Evolutionary conservation across 2,329 filamentous ascomycete species (phyloP).

Genomic region (Aureobasidium sp.): DNA sequence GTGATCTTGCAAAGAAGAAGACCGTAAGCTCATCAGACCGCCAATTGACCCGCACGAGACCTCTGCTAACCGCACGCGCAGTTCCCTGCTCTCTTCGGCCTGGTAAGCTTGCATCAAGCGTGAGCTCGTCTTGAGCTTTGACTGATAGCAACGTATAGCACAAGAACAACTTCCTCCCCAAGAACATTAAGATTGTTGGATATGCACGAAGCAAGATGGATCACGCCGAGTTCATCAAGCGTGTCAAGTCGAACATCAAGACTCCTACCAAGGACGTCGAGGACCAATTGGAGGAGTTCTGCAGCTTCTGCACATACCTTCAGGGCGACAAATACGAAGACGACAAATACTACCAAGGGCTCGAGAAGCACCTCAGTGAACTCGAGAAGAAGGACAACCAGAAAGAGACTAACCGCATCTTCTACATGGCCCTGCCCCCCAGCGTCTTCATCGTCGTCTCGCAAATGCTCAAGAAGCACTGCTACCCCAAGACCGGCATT

Average conservation of each 20-base stretch:
- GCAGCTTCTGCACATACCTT: constrained; percentile 79
- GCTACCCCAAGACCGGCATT: constrained; percentile 86
- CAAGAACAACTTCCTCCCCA: constrained; percentile 95
- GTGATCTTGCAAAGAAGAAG: constrained; percentile 99
- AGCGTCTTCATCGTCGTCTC: constrained; percentile 98
- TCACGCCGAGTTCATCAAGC: constrained; percentile 85
- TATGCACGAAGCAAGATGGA: constrained; percentile 99
- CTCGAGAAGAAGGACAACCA: constrained; percentile 78
- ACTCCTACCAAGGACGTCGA: constrained; percentile 95
- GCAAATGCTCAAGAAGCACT: constrained; percentile 93
- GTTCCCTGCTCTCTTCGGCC: constrained; percentile 95
- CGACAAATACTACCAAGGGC: constrained; percentile 82
- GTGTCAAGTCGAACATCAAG: constrained; percentile 98
- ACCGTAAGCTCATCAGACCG: constrained; percentile 54
- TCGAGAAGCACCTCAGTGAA: constrained; percentile 69
- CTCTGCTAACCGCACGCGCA: constrained; percentile 32
- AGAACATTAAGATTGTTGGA: constrained; percentile 93
- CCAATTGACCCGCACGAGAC: not conserved
- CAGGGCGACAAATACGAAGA: constrained; percentile 90
- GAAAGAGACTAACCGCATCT: constrained; percentile 80
- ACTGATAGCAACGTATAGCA: constrained; percentile 38
- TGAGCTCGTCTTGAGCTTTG: not conserved
- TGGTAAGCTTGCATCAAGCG: constrained; percentile 57
- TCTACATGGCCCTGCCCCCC: constrained; percentile 98
- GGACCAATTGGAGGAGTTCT: constrained; percentile 88